Base-by-base conservation (phyloP, 2,329 filamentous ascomycete genomes). In the Aspergillus intermedius region DNA sequence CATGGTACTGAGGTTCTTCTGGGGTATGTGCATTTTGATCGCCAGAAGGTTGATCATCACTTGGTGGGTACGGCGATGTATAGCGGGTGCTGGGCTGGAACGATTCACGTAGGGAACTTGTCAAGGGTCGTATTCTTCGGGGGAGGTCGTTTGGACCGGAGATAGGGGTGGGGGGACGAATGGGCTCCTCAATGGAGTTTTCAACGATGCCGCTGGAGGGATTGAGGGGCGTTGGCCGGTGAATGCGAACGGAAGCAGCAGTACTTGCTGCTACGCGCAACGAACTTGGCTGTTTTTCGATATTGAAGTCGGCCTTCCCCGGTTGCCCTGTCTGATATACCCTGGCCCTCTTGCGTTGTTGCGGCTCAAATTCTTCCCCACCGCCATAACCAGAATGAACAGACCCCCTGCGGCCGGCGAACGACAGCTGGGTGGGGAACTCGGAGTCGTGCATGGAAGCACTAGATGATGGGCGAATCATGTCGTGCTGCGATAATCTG, bases 251-350 rank as follows among this genome's bases (percentile, higher is more conserved):
- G 4, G 91, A 95, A 39, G 89, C 88, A 41, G 91, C 86, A 13
- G 88, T 95, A 64, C 89, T 95, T 42, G 91, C 91, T 51, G 88
- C 85, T n/a, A 95, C 89, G 44, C 91, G 81, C 22, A 97, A 75
- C 3, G 88, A 94, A 44, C 93, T 89, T 8, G 83, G 80, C 25
- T 83, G 83, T 35, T 81, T 78, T 45, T 85, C 87, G 59, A 96
- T 75, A 49, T 75, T 75, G 57, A 87, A 19, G 81, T 82, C 53
- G 78, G 66, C 80, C 56, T 81, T 85, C 45, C 84, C 83, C n/a
- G 82, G 82, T 71, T 83, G 85, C 54, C 87, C 82, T 10, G 84
- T 80, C 62, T 85, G 81, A 17, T 82, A 88, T 21, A 86, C 81
- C 62, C 88, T 93, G 30, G 84, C 90, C 60, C 91, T 80, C 70